Conservation (phyloP, 1,284 basidiomycete species). For the Austroboletus olivaceoglutinosus region DNA sequence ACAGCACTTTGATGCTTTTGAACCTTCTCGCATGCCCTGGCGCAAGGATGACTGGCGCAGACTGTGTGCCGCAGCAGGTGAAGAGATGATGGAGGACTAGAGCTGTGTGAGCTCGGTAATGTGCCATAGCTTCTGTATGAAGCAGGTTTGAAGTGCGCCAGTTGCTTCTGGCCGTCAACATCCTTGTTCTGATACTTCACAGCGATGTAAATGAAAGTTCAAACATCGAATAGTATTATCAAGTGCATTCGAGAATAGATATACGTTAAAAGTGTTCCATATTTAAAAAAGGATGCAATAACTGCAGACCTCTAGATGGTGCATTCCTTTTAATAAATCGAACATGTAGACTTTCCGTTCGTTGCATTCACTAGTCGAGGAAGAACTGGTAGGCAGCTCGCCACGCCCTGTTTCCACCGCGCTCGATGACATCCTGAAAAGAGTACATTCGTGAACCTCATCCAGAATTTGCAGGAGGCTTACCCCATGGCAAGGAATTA, state of each 20-base stretch:
- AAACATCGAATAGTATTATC: neutral
- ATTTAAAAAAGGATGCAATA: no score
- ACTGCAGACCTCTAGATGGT: neutral
- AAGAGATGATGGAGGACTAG: no score
- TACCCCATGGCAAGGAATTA: conserved; percentile 94
- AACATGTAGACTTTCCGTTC: neutral
- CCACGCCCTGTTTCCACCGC: conserved; percentile 71
- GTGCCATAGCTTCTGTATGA: no score
- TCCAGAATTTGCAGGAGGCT: conserved; percentile 19
- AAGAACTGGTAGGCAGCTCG: conserved; percentile 40
- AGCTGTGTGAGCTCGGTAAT: no score
- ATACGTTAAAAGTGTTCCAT: conserved; percentile 1
- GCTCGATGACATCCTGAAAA: conserved; percentile 77
- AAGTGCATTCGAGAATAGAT: neutral
- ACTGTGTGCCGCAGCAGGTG: no score
- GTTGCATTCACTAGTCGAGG: conserved; percentile 15
- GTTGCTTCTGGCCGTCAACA: neutral
- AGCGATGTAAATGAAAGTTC: no score
- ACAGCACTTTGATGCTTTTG: no score
- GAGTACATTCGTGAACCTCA: conserved; percentile 7
- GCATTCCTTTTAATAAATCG: conserved; percentile 1
- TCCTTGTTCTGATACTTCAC: neutral
- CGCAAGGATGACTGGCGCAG: neutral
- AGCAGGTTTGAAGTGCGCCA: neutral
- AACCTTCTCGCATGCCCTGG: neutral